Percentiles rank a stretch among this genome's conserved stretches.
Evolutionary conservation across 495 filamentous ascomycete species (phyloP).

Genomic region (Darksidea phi): DNA sequence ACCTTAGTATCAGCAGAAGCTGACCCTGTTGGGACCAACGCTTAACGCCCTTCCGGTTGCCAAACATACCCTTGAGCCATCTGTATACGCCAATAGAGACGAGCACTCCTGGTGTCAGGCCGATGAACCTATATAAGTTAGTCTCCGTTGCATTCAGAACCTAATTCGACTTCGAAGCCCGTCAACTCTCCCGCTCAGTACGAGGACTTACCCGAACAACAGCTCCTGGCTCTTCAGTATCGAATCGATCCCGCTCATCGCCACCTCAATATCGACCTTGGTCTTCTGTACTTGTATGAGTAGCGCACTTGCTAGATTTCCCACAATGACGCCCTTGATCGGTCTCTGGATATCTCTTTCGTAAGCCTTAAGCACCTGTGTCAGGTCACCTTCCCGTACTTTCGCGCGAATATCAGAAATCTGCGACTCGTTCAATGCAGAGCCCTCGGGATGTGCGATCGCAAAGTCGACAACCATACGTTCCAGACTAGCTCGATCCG

Average conservation of each 20-base stretch:
- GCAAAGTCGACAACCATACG: slow-evolving; percentile 98
- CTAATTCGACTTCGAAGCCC: background rate
- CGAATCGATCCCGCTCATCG: slow-evolving; percentile 88
- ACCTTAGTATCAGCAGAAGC: slow-evolving; percentile 71
- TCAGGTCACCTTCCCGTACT: slow-evolving; percentile 88
- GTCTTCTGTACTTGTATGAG: slow-evolving; percentile 98
- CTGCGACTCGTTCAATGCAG: slow-evolving; percentile 55
- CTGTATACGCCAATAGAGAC: slow-evolving; percentile 72
- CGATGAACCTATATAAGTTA: slow-evolving; percentile 65
- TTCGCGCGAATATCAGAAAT: slow-evolving; percentile 68
- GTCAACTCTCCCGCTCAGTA: no score
- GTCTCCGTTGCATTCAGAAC: background rate
- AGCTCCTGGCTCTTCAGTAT: slow-evolving; percentile 94
- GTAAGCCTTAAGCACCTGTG: slow-evolving; percentile 84
- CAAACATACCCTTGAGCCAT: slow-evolving; percentile 67
- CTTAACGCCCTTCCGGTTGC: slow-evolving; percentile 63
- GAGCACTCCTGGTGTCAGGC: slow-evolving; percentile 83
- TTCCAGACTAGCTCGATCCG: slow-evolving; percentile 86
- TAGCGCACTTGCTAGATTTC: slow-evolving; percentile 85
- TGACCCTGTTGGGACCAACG: slow-evolving; percentile 60
- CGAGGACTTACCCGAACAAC: slow-evolving; percentile 77
- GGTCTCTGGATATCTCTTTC: slow-evolving; percentile 80
- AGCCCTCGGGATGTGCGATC: slow-evolving; percentile 64
- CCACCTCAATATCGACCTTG: slow-evolving; percentile 96
- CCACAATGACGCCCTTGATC: slow-evolving; percentile 72